Evolutionary conservation across 306 rosid species (phyloP).

Genomic region (Ormosia semicastrata): DNA sequence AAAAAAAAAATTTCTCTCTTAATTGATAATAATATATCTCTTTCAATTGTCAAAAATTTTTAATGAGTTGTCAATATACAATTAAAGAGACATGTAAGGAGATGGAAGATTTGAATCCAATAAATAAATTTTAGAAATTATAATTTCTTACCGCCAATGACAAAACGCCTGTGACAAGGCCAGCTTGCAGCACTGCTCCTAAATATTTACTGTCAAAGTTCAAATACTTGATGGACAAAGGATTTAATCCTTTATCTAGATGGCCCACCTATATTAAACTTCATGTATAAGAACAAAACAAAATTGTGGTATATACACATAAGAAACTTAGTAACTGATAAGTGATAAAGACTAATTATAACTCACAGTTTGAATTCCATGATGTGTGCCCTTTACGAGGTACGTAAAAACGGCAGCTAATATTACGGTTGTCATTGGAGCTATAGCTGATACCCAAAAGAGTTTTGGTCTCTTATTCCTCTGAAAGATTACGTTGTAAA

Average conservation of each 20-base stretch:
- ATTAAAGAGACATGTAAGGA: not conserved
- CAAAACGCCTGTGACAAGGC: slow-evolving; percentile 53
- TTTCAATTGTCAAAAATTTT: too few species aligned
- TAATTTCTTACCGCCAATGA: slow-evolving; percentile 71
- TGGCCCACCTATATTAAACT: slow-evolving; percentile 61
- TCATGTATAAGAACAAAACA: not conserved
- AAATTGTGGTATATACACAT: not conserved
- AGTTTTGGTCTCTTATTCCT: slow-evolving; percentile 57
- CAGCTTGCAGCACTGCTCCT: slow-evolving; percentile 49
- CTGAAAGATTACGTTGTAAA: slow-evolving; percentile 40
- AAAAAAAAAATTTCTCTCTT: not conserved
- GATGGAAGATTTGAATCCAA: not conserved
- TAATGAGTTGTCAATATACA: not conserved
- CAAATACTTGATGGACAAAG: slow-evolving; percentile 46
- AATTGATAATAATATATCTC: not conserved
- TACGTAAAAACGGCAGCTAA: slow-evolving; percentile 55
- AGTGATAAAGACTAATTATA: not conserved
- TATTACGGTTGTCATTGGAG: slow-evolving; percentile 63
- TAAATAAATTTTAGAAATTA: not conserved
- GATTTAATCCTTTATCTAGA: slow-evolving; percentile 78
- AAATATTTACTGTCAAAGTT: slow-evolving; percentile 57
- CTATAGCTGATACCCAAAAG: slow-evolving; percentile 83
- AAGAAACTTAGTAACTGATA: not conserved
- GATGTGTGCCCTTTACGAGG: slow-evolving; percentile 48
- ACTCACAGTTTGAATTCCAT: slow-evolving; percentile 76